Evolutionary conservation across 495 filamentous ascomycete species (phyloP).

Genomic region (Tetracladium setigerum): DNA sequence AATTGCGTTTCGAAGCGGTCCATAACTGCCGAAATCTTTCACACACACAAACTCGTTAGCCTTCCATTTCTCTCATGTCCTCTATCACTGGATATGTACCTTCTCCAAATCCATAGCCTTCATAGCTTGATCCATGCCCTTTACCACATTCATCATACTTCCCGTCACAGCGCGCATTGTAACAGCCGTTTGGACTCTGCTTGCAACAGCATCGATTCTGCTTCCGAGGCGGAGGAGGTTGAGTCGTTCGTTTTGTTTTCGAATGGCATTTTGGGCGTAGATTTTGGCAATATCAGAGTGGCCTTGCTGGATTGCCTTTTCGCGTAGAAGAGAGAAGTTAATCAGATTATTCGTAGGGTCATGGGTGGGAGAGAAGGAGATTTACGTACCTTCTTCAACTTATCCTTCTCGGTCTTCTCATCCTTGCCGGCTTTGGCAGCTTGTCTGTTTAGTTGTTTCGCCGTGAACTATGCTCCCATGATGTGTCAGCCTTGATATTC

Average conservation of each 20-base stretch:
- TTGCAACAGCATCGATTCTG: conserved; percentile 55
- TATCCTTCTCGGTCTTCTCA: conserved; percentile 71
- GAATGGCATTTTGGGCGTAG: conserved; percentile 77
- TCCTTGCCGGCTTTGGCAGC: conserved; percentile 76
- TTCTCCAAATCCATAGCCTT: conserved; percentile 64
- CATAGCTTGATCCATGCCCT: conserved; percentile 59
- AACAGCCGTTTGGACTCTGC: conserved; percentile 56
- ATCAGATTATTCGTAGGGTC: not conserved
- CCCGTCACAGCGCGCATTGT: conserved; percentile 59
- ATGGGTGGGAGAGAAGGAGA: not conserved
- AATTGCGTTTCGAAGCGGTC: conserved; percentile 78
- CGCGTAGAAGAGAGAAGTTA: not conserved
- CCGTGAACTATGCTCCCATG: conserved; percentile 55
- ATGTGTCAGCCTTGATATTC: not conserved
- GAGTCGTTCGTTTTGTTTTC: conserved; percentile 63
- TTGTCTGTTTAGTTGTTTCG: conserved; percentile 76
- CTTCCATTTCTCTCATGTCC: too few species aligned
- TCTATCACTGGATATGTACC: conserved; percentile 22
- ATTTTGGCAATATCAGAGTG: conserved; percentile 73
- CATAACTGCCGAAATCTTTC: conserved; percentile 52
- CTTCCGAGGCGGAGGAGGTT: conserved; percentile 53
- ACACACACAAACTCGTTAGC: too few species aligned
- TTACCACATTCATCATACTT: conserved; percentile 56
- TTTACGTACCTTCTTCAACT: conserved; percentile 63
- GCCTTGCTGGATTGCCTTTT: conserved; percentile 51